Evolutionary conservation across 2,329 filamentous ascomycete genomes (phyloP), one percentile per base, ranked within the genome.

Genomic region (Aspergillus versicolor): DNA sequence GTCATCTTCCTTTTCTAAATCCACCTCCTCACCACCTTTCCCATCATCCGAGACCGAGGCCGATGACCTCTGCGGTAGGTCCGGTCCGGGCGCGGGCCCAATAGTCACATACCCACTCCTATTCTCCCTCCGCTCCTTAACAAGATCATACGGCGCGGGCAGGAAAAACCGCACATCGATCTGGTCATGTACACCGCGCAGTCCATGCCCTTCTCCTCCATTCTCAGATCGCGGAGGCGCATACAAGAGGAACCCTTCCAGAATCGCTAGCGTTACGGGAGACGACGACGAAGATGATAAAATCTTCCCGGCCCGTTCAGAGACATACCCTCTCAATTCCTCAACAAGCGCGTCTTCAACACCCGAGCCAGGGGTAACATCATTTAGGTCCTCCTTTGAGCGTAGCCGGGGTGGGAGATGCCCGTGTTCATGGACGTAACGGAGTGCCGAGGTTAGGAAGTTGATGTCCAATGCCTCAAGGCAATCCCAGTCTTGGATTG

Each of bases 211-310:
- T 13, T 63, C 9, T 13, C 42, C 47, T 7, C 38, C 37, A 13
- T 24, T 30, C 12, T 50, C 62, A 5, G 32, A 19, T 6, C 17
- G 34, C 54, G 0, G 70, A 0, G 74, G 78, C 0, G 87, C 84
- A 75, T 89, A 97, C 1, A 97, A 82, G 0, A 97, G 80, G 70
- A 97, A 97, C 0, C 93, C 93, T 68, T 97, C 93, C 2, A 97
- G 81, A 56, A 97, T 80, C 59, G 87, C 92, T 24, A 94, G 76
- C 0, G 78, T 78, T 32, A 62, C 22, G 9, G 27, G 27, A 30
- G 8, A 9, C 9, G 27, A 30, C 9, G 27, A 30, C 11, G 24
- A 19, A 4, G 21, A 19, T 2, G 19, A 46, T 9, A 47, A 41
- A 24, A 51, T 19, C 22, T 32, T 19, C 5, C 11, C 32, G n/a